Evolutionary conservation across 495 filamentous ascomycete genomes (phyloP).

Genomic region (Penicillium cataractarum): DNA sequence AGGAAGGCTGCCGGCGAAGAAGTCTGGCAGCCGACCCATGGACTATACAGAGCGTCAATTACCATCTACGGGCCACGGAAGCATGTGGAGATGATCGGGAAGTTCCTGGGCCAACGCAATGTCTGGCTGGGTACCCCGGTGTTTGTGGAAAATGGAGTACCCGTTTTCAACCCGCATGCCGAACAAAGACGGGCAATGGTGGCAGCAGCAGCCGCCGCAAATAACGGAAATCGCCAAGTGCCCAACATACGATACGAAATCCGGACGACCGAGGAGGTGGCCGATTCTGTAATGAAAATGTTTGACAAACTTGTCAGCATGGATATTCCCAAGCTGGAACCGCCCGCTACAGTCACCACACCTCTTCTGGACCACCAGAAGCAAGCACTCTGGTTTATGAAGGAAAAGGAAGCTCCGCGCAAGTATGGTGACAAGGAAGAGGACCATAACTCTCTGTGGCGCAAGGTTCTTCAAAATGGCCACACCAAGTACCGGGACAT

Average conservation of each 20-base stretch:
- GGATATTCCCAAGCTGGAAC: conserved; percentile 79
- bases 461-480: conserved; percentile 51
- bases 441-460: conserved; percentile 75
- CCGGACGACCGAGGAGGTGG: conserved; percentile 81
- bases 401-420: conserved; percentile 69
- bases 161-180: conserved; percentile 70
- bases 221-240: conserved; percentile 30
- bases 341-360: conserved; percentile 63
- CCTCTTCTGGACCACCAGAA: conserved; percentile 84
- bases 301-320: conserved; percentile 78
- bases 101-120: conserved; percentile 62
- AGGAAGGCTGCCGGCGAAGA: conserved; percentile 58
- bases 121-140: conserved; percentile 67
- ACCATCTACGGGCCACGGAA: conserved; percentile 81
- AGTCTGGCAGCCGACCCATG: conserved; percentile 56
- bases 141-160: conserved; percentile 64
- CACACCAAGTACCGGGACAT: conserved; percentile 75
- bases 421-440: conserved; percentile 57
- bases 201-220: conserved; percentile 25
- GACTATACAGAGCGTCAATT: conserved; percentile 61
- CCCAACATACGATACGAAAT: conserved; percentile 47
- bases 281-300: conserved; percentile 79
- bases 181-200: conserved; percentile 45
- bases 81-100: conserved; percentile 63
- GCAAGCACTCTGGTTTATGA: conserved; percentile 90